Conservation (phyloP, 2,329 filamentous ascomycete genomes). For the Fusarium miscanthi region DNA sequence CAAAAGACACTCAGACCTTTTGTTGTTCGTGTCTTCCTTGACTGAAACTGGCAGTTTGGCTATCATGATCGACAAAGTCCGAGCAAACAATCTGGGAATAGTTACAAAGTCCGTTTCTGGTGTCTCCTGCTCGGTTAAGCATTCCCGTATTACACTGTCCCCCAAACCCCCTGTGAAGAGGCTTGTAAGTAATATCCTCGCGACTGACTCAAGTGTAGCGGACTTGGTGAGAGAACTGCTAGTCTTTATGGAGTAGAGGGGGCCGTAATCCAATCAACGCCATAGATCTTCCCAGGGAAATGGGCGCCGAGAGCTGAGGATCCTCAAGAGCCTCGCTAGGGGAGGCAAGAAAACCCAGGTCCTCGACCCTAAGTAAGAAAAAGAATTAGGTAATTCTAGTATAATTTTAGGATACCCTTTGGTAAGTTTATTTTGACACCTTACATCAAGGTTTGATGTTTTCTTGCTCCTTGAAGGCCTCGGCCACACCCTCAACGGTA, state of each 20-base stretch:
- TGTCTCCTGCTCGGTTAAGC: constrained; percentile 8
- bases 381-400: no score
- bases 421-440: no score
- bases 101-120: not conserved
- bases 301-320: not conserved
- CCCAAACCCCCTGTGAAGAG: not conserved
- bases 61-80: constrained; percentile 13
- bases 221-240: not conserved
- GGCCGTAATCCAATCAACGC: constrained; percentile 20
- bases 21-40: not conserved
- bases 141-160: constrained; percentile 6
- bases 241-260: not conserved
- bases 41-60: not conserved
- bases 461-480: not conserved
- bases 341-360: no score
- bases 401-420: no score
- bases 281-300: constrained; percentile 20
- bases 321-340: not conserved
- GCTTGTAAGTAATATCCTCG: constrained; percentile 11
- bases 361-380: no score
- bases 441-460: no score
- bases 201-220: constrained; percentile 35
- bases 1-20: not conserved
- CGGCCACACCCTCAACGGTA: constrained; percentile 1
- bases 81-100: constrained; percentile 3